Evolutionary conservation across 768 basidiomycete species (phyloP).

Genomic region (Tulasnella sp.): DNA sequence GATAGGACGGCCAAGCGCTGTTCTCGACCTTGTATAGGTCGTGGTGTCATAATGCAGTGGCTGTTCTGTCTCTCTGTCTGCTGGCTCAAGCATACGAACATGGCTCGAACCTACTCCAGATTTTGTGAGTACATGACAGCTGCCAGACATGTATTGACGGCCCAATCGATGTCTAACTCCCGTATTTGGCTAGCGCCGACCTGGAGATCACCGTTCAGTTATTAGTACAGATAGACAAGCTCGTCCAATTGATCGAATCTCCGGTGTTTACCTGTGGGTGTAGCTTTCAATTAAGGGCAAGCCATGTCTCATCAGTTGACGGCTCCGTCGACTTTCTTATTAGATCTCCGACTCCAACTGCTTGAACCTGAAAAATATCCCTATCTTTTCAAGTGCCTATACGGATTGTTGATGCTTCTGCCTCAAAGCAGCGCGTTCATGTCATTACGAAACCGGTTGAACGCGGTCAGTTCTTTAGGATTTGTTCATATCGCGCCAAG

Average conservation of each 20-base stretch:
- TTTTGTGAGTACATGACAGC: constrained; percentile 58
- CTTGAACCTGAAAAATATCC: constrained; percentile 96
- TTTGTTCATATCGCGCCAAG: constrained; percentile 87
- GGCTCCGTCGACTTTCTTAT: background rate
- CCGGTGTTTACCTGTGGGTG: constrained; percentile 92
- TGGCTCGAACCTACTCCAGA: constrained; percentile 89
- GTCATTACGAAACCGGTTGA: constrained; percentile 86
- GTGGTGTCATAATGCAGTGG: constrained; percentile 98
- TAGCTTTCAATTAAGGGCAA: background rate
- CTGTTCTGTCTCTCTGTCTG: constrained; percentile 91
- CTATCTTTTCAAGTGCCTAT: constrained; percentile 93
- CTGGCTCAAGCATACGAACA: constrained; percentile 98
- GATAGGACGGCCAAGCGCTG: constrained; percentile 86
- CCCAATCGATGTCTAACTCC: background rate
- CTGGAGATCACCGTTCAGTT: constrained; percentile 92
- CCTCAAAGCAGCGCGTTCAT: constrained; percentile 97
- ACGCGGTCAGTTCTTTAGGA: constrained; percentile 90
- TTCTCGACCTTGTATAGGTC: constrained; percentile 92
- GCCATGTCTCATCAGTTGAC: background rate
- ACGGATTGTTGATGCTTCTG: constrained; percentile 91
- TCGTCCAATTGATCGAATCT: constrained; percentile 95
- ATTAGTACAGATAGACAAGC: constrained; percentile 92
- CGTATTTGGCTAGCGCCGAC: constrained; percentile 58
- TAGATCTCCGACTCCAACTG: constrained; percentile 83
- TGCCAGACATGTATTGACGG: background rate